Conservation (phyloP, 2,329 filamentous ascomycete species). For the Trichoderma polysporum region DNA sequence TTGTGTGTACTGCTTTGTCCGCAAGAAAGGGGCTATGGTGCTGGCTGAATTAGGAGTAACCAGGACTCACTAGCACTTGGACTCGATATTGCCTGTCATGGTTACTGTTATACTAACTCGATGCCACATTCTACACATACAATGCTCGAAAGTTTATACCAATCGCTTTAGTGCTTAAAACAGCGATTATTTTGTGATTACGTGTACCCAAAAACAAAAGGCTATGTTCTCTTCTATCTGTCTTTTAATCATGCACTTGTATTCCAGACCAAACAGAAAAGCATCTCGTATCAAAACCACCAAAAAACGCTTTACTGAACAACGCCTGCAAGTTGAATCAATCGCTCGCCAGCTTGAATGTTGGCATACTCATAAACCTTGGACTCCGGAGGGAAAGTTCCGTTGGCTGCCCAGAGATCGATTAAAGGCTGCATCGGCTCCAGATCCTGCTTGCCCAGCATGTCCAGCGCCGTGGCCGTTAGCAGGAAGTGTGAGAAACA, state of each 20-base stretch:
- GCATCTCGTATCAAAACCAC: neutral
- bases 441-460: constrained; percentile 84
- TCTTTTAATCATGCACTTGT: neutral
- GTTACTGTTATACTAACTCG: neutral
- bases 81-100: neutral
- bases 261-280: neutral
- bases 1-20: neutral
- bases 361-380: constrained; percentile 67
- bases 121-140: neutral
- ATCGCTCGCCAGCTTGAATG: constrained; percentile 56
- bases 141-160: neutral
- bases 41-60: neutral
- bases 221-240: constrained; percentile 29
- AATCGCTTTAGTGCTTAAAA: neutral
- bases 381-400: constrained; percentile 76
- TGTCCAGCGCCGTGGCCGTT: constrained; percentile 75
- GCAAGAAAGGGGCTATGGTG: neutral
- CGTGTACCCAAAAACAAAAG: constrained; percentile 30
- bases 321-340: constrained; percentile 50
- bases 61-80: too few species aligned
- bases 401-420: constrained; percentile 86
- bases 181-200: neutral
- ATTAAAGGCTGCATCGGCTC: constrained; percentile 96
- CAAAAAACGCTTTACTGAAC: constrained; percentile 27
- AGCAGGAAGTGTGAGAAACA: constrained; percentile 84